phyloP scores from a whole-genome alignment of 805 yeast genomes.

The Yamadazyma endophytica region DNA sequence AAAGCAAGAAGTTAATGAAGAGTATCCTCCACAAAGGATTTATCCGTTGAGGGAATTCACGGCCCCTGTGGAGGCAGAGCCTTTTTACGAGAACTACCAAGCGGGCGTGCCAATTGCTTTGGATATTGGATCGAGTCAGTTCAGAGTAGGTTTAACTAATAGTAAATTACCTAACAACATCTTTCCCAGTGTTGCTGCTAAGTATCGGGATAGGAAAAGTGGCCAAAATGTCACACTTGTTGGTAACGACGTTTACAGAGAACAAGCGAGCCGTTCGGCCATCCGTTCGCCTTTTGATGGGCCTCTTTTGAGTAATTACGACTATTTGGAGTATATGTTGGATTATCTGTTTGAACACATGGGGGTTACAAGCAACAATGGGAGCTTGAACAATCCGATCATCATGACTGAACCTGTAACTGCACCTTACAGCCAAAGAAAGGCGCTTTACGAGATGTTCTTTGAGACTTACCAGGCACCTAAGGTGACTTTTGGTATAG shows the following conservation, averaged over 20 bases:
- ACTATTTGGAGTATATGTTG: conserved; percentile 71
- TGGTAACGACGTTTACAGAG: conserved; percentile 79
- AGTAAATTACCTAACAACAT: conserved; percentile 48
- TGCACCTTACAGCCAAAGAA: conserved; percentile 65
- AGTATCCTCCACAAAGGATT: conserved; percentile 39
- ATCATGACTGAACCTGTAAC: conserved; percentile 77
- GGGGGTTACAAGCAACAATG: conserved; percentile 49
- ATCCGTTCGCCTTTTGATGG: conserved; percentile 86
- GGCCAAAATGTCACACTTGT: conserved; percentile 60
- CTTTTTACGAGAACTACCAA: conserved; percentile 45
- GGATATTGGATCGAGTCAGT: conserved; percentile 70
- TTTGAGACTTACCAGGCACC: conserved; percentile 83
- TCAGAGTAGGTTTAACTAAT: conserved; percentile 58
- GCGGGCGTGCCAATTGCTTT: conserved; percentile 74
- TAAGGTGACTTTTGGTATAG: conserved; percentile 75
- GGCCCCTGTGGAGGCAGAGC: conserved; percentile 38
- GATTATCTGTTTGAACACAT: conserved; percentile 82
- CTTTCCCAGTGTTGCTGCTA: conserved; percentile 67
- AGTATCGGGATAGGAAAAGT: conserved; percentile 75
- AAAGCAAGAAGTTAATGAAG: conserved; percentile 13
- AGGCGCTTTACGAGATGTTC: conserved; percentile 71
- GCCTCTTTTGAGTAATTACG: conserved; percentile 87
- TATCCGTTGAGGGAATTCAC: conserved; percentile 39
- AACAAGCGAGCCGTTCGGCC: conserved; percentile 62
- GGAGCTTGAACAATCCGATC: conserved; percentile 69